phyloP scores from a whole-genome alignment of 441 rosid genomes.

The Corymbia citriodora region DNA sequence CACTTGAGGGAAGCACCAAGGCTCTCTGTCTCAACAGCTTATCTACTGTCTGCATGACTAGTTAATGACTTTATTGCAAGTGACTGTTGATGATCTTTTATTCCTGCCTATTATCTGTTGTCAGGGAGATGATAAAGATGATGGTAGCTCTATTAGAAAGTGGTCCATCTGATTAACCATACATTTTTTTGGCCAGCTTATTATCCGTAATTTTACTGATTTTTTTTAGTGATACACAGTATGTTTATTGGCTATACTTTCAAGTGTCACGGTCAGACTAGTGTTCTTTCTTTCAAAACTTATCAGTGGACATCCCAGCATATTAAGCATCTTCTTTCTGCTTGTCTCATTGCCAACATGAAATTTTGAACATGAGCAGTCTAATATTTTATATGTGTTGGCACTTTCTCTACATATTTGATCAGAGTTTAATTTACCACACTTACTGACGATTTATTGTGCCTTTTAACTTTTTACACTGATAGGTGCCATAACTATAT shows the following conservation, averaged over 20 bases:
- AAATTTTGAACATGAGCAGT: not conserved
- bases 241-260: not conserved
- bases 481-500: not conserved
- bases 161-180: not conserved
- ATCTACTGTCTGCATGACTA: not conserved
- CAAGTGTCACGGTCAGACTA: not conserved
- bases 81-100: not conserved
- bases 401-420: not conserved
- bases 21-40: not conserved
- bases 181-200: not conserved
- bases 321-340: not conserved
- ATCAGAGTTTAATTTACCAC: not conserved
- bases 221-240: not conserved
- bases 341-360: not conserved
- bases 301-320: not conserved
- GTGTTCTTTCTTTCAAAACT: not conserved
- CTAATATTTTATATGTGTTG: not conserved
- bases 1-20: not conserved
- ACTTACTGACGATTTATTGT: not conserved
- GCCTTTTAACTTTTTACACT: not conserved
- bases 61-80: not conserved
- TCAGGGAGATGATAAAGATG: not conserved
- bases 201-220: not conserved
- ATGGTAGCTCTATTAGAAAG: not conserved
- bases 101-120: not conserved